Evolutionary conservation across 2,329 filamentous ascomycete genomes (phyloP).

Genomic region (Lasiodiplodia theobromae): DNA sequence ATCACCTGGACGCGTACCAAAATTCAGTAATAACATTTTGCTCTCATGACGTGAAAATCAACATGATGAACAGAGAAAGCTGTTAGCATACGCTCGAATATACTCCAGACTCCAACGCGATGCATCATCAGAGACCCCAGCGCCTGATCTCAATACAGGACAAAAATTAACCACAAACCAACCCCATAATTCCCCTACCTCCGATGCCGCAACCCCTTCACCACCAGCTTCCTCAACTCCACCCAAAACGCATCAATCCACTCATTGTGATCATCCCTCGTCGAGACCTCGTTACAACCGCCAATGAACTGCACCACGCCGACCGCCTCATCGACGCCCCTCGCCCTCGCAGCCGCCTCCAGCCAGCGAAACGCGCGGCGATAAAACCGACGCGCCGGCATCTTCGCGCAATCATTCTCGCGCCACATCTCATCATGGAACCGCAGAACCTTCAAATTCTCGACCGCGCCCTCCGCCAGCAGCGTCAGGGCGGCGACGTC

Average conservation of each 20-base stretch:
- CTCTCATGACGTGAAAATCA: too few relatives aligned
- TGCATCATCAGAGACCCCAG: too few relatives aligned
- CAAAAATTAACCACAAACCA: too few relatives aligned
- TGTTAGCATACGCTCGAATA: too few relatives aligned
- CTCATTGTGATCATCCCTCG: neutral
- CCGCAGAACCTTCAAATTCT: constrained; percentile 38
- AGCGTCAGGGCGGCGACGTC: constrained; percentile 44
- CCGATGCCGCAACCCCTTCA: constrained; percentile 33
- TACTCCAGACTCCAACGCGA: too few relatives aligned
- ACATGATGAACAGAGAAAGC: too few relatives aligned
- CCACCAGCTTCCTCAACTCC: constrained; percentile 36
- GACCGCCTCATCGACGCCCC: constrained; percentile 29
- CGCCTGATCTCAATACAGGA: too few relatives aligned
- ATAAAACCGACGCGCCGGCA: constrained; percentile 41
- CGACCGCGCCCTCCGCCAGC: constrained; percentile 37
- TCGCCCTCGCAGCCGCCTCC: constrained; percentile 41
- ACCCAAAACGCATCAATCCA: constrained; percentile 33
- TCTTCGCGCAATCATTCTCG: constrained; percentile 19
- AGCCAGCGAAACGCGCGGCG: constrained; percentile 47
- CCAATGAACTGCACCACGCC: neutral
- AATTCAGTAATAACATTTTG: too few relatives aligned
- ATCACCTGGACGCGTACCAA: too few relatives aligned
- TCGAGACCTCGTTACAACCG: neutral
- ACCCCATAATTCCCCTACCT: neutral
- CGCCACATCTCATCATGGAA: neutral